Evolutionary conservation across 768 basidiomycete species (phyloP).

Genomic region (Leccinellum albellum): DNA sequence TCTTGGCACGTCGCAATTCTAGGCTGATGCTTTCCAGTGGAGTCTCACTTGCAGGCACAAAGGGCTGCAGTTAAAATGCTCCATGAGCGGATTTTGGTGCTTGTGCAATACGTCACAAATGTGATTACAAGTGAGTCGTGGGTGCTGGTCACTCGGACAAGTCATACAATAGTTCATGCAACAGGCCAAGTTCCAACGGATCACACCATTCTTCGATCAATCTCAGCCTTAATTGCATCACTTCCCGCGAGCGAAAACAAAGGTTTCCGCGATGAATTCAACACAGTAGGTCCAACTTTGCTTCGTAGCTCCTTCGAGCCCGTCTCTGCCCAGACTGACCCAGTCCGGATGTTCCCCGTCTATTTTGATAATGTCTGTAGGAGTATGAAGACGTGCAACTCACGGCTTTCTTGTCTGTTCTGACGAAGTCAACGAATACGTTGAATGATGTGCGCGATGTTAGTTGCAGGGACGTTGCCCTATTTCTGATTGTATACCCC

Average conservation of each 20-base stretch:
- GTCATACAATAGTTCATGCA: background rate
- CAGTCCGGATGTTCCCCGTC: background rate
- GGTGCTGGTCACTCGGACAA: background rate
- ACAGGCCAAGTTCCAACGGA: conserved; percentile 74
- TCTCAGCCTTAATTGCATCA: conserved; percentile 83
- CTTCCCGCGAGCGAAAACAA: conserved; percentile 83
- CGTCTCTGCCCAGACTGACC: background rate
- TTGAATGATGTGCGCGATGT: conserved; percentile 77
- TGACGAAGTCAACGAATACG: conserved; percentile 85
- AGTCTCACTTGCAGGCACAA: conserved; percentile 87
- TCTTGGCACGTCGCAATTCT: background rate
- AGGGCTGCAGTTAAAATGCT: conserved; percentile 96
- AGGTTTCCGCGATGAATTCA: conserved; percentile 83
- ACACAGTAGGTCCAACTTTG: conserved; percentile 53
- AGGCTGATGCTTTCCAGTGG: conserved; percentile 50
- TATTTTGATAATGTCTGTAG: conserved; percentile 36
- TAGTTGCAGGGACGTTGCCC: background rate
- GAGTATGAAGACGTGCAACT: conserved; percentile 96
- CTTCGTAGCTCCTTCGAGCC: background rate
- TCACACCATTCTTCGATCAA: conserved; percentile 75
- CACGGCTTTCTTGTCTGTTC: conserved; percentile 78
- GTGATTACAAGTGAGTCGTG: conserved; percentile 62
- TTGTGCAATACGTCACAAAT: conserved; percentile 82
- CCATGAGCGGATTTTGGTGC: conserved; percentile 80
- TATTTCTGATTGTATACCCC: conserved; percentile 2